phyloP scores from a whole-genome alignment of 1,139 yeast genomes.

The Zygotorulaspora mrakii region DNA sequence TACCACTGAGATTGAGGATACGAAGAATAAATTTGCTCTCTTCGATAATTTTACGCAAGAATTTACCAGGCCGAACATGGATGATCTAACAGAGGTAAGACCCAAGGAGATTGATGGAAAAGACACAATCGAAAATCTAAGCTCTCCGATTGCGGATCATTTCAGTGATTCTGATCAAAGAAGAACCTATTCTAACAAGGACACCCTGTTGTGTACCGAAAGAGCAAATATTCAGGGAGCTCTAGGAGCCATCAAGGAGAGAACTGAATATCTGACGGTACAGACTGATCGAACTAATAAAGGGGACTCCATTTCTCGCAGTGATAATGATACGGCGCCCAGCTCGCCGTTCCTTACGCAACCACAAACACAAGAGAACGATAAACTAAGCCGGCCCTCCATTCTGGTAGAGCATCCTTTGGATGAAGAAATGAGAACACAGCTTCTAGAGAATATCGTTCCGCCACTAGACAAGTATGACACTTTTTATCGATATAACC shows the following conservation, averaged over 20 bases:
- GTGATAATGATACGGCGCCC: constrained; percentile 17
- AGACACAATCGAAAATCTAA: constrained; percentile 7
- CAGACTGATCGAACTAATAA: constrained; percentile 10
- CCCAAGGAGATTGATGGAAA: constrained; percentile 6
- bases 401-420: constrained; percentile 23
- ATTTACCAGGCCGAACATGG: constrained; percentile 34
- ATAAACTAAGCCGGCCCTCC: not conserved
- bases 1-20: constrained; percentile 32
- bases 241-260: constrained; percentile 35
- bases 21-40: constrained; percentile 31
- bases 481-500: constrained; percentile 36
- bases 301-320: constrained; percentile 2
- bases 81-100: constrained; percentile 39
- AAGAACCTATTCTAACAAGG: not conserved
- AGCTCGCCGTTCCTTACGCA: constrained; percentile 34
- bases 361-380: constrained; percentile 14
- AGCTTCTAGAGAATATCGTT: constrained; percentile 23
- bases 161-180: not conserved
- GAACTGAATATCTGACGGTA: constrained; percentile 21
- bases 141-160: constrained; percentile 7
- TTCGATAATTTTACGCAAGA: constrained; percentile 41
- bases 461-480: constrained; percentile 36
- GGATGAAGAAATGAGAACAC: constrained; percentile 17
- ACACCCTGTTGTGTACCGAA: not conserved
- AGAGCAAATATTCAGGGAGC: constrained; percentile 12